Evolutionary conservation across 2,329 filamentous ascomycete species (phyloP).

Genomic region (Beauveria pseudobassiana): DNA sequence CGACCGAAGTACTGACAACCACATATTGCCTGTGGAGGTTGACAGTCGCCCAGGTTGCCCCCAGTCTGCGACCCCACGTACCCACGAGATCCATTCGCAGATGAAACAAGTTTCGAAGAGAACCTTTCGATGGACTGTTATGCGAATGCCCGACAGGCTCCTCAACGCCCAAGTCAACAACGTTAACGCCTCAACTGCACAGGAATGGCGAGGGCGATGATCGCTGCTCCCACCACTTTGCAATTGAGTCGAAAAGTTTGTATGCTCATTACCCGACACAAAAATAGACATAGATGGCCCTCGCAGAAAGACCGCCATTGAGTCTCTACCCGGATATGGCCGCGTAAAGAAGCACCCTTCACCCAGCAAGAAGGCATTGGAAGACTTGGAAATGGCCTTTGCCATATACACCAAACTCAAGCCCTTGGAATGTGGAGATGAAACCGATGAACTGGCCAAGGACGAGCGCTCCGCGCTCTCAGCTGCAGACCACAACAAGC

Average conservation of each 20-base stretch:
- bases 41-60: not conserved
- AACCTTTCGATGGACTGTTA: constrained; percentile 33
- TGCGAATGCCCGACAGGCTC: constrained; percentile 27
- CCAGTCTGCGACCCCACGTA: constrained; percentile 15
- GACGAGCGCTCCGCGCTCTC: constrained; percentile 15
- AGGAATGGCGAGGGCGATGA: not conserved
- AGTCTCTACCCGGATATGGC: not conserved
- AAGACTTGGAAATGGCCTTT: constrained; percentile 30
- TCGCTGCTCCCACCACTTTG: not conserved
- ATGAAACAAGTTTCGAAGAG: constrained; percentile 30
- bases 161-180: constrained; percentile 29
- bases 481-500: constrained; percentile 23
- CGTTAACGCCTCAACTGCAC: not conserved
- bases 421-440: constrained; percentile 13
- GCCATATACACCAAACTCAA: constrained; percentile 23
- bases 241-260: not conserved
- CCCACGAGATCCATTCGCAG: constrained; percentile 19
- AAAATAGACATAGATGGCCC: not conserved
- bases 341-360: constrained; percentile 37
- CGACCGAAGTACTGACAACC: not conserved
- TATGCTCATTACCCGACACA: not conserved
- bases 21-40: too few species aligned
- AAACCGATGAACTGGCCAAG: constrained; percentile 25
- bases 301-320: too few species aligned
- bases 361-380: constrained; percentile 33